These are phyloP conservation scores for Pythium aphanidermatum DNA, from an alignment of 352 stramenopile genomes.

Conservation along the genomic window DNA sequence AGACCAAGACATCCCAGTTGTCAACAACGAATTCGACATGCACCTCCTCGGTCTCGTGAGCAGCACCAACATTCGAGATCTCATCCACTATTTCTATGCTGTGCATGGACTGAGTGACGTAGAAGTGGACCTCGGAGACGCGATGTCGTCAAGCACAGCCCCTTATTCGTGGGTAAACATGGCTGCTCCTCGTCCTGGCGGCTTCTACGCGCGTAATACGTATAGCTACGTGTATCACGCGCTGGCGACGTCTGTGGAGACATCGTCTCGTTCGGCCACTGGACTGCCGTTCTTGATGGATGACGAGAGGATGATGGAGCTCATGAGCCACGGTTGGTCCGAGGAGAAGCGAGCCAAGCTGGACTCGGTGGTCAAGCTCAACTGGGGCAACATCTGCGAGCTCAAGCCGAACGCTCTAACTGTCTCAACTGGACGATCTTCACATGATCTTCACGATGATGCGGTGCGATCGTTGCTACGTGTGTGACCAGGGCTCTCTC, in stretches of 20 bases:
- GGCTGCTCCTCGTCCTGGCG: conserved; percentile 30
- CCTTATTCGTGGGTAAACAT: conserved; percentile 48
- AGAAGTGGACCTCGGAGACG: conserved; percentile 71
- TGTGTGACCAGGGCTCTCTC: conserved; percentile 80
- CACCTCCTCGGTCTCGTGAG: conserved; percentile 62
- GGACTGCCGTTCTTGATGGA: conserved; percentile 77
- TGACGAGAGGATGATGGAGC: conserved; percentile 67
- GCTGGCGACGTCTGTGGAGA: conserved; percentile 27
- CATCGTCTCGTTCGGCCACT: conserved; percentile 4
- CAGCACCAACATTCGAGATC: conserved; percentile 45
- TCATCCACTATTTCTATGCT: conserved; percentile 64
- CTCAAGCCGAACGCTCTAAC: conserved; percentile 79
- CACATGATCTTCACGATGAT: conserved; percentile 92
- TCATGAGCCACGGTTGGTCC: conserved; percentile 72
- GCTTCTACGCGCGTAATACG: conserved; percentile 59
- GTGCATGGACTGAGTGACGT: conserved; percentile 36
- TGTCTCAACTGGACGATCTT: conserved; percentile 80
- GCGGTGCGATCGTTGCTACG: conserved; percentile 82
- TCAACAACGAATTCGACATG: conserved; percentile 64
- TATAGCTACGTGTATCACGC: conserved; percentile 67
- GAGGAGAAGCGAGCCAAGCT: conserved; percentile 53
- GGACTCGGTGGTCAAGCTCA: conserved; percentile 59
- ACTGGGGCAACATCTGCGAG: conserved; percentile 43
- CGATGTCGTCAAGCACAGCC: conserved; percentile 21
- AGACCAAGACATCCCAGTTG: conserved; percentile 66